phyloP scores from a whole-genome alignment of 768 basidiomycete genomes.

The Pleurotus citrinopileatus region DNA sequence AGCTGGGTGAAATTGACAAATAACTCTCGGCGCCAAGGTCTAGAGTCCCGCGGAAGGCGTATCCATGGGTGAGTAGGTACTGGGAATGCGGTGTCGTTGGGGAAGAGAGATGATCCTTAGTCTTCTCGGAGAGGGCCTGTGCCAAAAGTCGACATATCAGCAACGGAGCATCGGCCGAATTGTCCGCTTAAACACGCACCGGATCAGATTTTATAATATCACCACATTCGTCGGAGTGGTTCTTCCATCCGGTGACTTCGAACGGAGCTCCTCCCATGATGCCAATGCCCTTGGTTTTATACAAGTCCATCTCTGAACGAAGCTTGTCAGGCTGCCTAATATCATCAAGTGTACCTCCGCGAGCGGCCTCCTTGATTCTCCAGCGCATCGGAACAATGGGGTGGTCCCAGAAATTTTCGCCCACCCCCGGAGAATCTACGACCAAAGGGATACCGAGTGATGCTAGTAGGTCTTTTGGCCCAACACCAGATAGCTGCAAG shows the following conservation, averaged over 20 bases:
- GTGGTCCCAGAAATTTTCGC: constrained; percentile 74
- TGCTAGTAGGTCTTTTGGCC: constrained; percentile 57
- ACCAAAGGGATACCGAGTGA: constrained; percentile 52
- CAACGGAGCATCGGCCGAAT: not conserved
- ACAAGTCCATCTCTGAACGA: not conserved
- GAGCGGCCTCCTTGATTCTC: not conserved
- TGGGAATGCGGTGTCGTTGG: not conserved
- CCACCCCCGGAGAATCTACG: constrained; percentile 70
- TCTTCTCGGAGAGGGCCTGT: not conserved
- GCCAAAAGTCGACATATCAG: not conserved
- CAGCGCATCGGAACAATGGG: constrained; percentile 33
- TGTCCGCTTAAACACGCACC: not conserved
- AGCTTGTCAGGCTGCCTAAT: not conserved
- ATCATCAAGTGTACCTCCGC: constrained; percentile 3
- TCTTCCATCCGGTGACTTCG: not conserved
- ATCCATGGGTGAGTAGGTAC: not conserved
- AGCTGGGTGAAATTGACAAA: not conserved
- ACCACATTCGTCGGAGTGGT: not conserved
- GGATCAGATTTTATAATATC: not conserved
- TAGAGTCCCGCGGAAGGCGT: not conserved
- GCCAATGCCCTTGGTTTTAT: not conserved
- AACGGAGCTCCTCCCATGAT: not conserved
- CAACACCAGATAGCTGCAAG: constrained; percentile 46
- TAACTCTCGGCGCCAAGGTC: not conserved
- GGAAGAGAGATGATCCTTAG: not conserved